These are phyloP conservation scores for Rhizopus delemar DNA, from an alignment of 371 early-diverging fungal species.

Conservation along the genomic window DNA sequence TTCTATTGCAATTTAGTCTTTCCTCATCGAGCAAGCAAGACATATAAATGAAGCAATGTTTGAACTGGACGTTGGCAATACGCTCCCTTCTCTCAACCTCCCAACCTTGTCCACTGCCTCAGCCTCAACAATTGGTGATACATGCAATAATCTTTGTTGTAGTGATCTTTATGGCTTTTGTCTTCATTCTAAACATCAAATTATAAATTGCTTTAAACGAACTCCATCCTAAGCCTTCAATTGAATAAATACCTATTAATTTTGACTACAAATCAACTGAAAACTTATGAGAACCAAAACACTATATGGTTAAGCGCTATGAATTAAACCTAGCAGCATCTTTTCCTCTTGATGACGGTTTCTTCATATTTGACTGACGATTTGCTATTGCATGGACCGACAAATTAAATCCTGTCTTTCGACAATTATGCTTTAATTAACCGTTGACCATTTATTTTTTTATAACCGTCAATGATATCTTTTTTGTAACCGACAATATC, in stretches of 20 bases:
- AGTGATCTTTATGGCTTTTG: constrained; percentile 11
- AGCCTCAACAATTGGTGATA: constrained; percentile 5
- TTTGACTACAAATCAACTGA: constrained; percentile 4
- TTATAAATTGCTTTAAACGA: constrained; percentile 2
- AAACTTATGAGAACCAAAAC: constrained; percentile 6
- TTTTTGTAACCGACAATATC: no score
- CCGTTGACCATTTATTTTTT: no score
- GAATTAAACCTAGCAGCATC: constrained; percentile 5
- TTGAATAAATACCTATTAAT: constrained; percentile 2
- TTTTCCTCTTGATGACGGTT: not conserved
- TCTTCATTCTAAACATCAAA: not conserved
- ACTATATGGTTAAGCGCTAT: constrained; percentile 3
- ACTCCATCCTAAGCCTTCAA: constrained; percentile 1
- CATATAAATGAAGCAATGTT: constrained; percentile 8
- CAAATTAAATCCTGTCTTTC: no score
- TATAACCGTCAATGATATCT: no score
- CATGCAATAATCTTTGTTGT: constrained; percentile 19
- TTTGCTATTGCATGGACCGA: no score
- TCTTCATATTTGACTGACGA: not conserved
- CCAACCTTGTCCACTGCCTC: constrained; percentile 7
- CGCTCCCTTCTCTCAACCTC: constrained; percentile 7
- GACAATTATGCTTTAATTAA: no score
- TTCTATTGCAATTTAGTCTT: constrained; percentile 10
- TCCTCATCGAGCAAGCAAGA: constrained; percentile 6
- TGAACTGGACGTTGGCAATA: constrained; percentile 5